Base-by-base conservation (phyloP, 805 yeast species). In the Wickerhamiella vanderwaltii region DNA sequence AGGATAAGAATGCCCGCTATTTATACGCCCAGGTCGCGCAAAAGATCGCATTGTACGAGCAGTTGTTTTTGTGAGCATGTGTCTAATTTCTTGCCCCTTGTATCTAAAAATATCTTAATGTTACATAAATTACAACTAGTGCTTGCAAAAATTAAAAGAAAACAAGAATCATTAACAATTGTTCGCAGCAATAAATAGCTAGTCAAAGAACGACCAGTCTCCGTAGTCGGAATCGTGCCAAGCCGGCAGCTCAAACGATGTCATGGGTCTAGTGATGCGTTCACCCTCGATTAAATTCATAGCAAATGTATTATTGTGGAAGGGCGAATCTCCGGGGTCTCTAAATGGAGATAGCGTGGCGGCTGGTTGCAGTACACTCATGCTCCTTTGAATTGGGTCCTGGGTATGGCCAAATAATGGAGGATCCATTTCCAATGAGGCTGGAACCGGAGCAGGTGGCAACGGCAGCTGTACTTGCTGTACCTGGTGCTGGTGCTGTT, bases 171-270 rank as follows among this genome's bases (percentile, higher is more conserved):
- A n/a, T n/a, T n/a, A n/a, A n/a, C n/a, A n/a, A n/a, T n/a, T n/a
- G n/a, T n/a, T n/a, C 7, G 26, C 20, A 32, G 13, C 19, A 17
- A 37, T 37, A 37, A 37, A 37, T 37, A 37, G 39, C 40, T 37
- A 37, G 40, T 37, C 45, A 22, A 45, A 45, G 18, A 45, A 34
- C 22, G 38, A 39, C 48, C 48, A 45, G 16, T 45, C 48, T 20
- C 35, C 34, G 17, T 32, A 17, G 18, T 39, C 45, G n/a, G 38
- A 29, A 22, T 41, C 42, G 33, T 38, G 45, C 48, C 48, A 45
- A 12, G 39, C 35, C 13, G 48, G 45, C 12, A 37, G 23, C 35
- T 45, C 48, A n/a, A 45, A 45, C 22, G 45, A 35, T 6, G 48
- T 45, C 48, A 45, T 45, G 24, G 40, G 29, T 13, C 48, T 45